These are phyloP conservation scores for Phellinidium pouzarii DNA, from an alignment of 1,284 basidiomycete genomes.

Conservation along the genomic window DNA sequence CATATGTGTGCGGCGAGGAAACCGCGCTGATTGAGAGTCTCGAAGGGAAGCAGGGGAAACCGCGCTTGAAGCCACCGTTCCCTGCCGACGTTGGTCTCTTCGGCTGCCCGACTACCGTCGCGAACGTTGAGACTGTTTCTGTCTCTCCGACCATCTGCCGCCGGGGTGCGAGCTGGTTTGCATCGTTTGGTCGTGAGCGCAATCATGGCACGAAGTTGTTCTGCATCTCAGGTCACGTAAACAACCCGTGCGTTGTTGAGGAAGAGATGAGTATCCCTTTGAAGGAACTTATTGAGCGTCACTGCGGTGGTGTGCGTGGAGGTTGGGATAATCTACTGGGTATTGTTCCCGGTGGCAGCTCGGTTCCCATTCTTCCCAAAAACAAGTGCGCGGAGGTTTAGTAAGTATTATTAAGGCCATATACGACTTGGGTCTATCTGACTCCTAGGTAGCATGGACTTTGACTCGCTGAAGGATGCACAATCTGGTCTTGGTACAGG, in stretches of 20 bases:
- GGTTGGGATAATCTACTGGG: conserved; percentile 97
- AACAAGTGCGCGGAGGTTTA: conserved; percentile 78
- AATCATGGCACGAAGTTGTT: conserved; percentile 96
- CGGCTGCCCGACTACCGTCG: conserved; percentile 95
- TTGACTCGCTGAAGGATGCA: conserved; percentile 93
- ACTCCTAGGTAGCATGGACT: conserved; percentile 80
- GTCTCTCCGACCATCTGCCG: conserved; percentile 96
- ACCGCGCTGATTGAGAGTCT: conserved; percentile 96
- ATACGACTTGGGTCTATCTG: conserved; percentile 8
- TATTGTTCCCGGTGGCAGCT: conserved; percentile 92
- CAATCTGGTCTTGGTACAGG: conserved; percentile 95
- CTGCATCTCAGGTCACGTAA: conserved; percentile 95
- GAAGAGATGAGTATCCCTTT: conserved; percentile 99
- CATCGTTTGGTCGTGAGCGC: conserved; percentile 84
- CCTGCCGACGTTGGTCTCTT: conserved; percentile 97
- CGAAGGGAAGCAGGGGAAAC: conserved; percentile 98
- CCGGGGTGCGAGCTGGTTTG: conserved; percentile 90
- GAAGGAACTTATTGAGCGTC: conserved; percentile 91
- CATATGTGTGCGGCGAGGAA: conserved; percentile 99
- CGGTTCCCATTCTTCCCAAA: conserved; percentile 90
- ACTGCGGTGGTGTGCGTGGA: conserved; percentile 90
- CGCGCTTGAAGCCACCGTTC: conserved; percentile 98
- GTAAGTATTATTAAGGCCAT: conserved; percentile 39
- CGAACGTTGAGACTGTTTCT: conserved; percentile 97
- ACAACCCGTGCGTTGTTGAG: conserved; percentile 96